phyloP scores from a whole-genome alignment of 306 rosid genomes.

The Notholithocarpus densiflorus region DNA sequence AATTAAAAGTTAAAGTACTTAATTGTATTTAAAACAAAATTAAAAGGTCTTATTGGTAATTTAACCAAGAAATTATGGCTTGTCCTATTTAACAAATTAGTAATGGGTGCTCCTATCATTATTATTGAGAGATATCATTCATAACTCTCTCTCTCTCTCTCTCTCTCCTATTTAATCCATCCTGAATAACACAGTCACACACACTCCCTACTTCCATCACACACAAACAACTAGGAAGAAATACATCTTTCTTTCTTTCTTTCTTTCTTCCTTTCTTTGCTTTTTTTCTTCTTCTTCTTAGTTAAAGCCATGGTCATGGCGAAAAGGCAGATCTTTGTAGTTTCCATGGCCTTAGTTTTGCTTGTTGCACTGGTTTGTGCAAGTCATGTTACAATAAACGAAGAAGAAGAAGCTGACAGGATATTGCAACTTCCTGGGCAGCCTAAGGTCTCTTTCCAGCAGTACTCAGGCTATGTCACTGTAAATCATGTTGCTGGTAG shows the following conservation, averaged over 20 bases:
- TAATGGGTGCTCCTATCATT: background rate
- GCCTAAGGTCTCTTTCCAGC: slow-evolving; percentile 70
- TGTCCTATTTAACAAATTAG: slow-evolving; percentile 1
- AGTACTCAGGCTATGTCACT: slow-evolving; percentile 89
- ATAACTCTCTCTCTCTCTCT: background rate
- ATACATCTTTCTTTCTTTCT: slow-evolving; percentile 3
- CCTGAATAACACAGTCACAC: slow-evolving; percentile 25
- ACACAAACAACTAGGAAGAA: slow-evolving; percentile 30
- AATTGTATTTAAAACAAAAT: background rate
- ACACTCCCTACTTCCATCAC: slow-evolving; percentile 28
- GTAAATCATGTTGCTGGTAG: slow-evolving; percentile 72
- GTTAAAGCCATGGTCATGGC: slow-evolving; percentile 37
- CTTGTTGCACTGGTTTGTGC: slow-evolving; percentile 17
- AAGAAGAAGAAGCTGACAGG: slow-evolving; percentile 59
- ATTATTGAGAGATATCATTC: slow-evolving; percentile 5
- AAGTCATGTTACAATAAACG: slow-evolving; percentile 2
- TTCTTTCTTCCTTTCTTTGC: background rate
- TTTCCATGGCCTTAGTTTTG: slow-evolving; percentile 28
- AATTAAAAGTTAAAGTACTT: background rate
- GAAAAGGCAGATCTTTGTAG: slow-evolving; percentile 40
- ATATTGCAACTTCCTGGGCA: slow-evolving; percentile 81
- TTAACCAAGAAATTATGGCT: background rate
- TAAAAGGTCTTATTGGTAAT: no score
- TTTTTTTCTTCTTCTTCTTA: slow-evolving; percentile 12
- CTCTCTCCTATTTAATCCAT: slow-evolving; percentile 67